Conservation (phyloP, 106 monocot genomes). For the Dendrobium nobile region DNA sequence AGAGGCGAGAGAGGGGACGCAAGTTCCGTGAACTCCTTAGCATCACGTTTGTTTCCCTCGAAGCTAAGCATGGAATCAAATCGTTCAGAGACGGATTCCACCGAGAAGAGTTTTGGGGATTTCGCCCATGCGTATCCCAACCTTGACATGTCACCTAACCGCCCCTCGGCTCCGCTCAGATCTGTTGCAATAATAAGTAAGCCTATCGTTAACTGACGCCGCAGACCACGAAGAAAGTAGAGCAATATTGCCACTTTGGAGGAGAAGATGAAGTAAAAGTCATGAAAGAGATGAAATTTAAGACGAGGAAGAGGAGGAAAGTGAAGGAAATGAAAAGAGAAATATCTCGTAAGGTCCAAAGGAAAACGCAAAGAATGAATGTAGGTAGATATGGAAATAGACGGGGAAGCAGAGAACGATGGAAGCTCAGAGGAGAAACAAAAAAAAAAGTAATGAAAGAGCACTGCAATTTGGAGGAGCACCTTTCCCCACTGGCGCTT, state of each 20-base stretch:
- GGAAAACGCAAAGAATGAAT: slow-evolving; percentile 1
- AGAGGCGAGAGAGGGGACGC: slow-evolving; percentile 62
- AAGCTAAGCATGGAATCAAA: slow-evolving; percentile 17
- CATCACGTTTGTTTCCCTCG: slow-evolving; percentile 51
- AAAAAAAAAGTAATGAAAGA: background rate
- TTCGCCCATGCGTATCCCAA: background rate
- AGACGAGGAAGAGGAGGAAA: background rate
- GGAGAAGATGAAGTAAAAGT: background rate
- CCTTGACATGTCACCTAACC: slow-evolving; percentile 14
- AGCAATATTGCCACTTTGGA: background rate
- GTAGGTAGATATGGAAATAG: background rate
- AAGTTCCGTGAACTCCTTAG: slow-evolving; percentile 31
- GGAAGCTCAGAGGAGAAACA: background rate
- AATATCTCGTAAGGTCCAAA: background rate
- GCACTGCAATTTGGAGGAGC: background rate
- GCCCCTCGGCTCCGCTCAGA: background rate
- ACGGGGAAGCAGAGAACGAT: background rate
- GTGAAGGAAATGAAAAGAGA: background rate
- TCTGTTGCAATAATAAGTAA: background rate
- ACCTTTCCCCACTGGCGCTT: background rate
- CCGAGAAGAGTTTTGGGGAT: background rate
- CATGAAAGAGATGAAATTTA: background rate
- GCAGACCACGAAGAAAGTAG: background rate
- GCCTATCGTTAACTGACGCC: too few relatives aligned
- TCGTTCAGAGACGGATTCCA: slow-evolving; percentile 9